These are phyloP conservation scores for Aspergillus fumigatiaffinis DNA, from an alignment of 2,329 filamentous ascomycete genomes.

Conservation along the genomic window DNA sequence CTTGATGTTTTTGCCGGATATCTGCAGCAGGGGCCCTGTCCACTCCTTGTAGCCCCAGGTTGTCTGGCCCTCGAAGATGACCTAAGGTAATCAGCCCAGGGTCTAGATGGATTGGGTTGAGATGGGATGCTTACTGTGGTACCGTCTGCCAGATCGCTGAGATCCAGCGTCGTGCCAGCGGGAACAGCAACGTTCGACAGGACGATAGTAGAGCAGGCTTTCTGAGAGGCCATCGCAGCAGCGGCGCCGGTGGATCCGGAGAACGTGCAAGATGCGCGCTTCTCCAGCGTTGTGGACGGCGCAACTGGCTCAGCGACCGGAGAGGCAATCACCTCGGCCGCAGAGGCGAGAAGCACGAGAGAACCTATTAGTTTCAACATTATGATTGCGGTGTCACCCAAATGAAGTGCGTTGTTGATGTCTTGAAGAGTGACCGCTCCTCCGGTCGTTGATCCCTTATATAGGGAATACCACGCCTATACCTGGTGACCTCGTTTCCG, in stretches of 20 bases:
- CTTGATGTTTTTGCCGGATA: conserved; percentile 55
- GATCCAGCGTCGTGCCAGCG: conserved; percentile 34
- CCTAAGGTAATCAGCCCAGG: conserved; percentile 21
- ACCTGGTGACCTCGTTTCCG: not conserved
- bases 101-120: no score
- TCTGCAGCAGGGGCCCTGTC: conserved; percentile 59
- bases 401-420: not conserved
- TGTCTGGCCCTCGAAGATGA: conserved; percentile 64
- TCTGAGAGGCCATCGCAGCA: conserved; percentile 21
- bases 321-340: not conserved
- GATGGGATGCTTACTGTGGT: conserved; percentile 22
- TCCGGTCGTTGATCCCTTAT: not conserved
- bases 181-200: conserved; percentile 36
- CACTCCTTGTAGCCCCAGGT: conserved; percentile 65
- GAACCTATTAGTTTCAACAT: not conserved
- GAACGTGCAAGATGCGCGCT: conserved; percentile 27
- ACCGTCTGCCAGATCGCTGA: conserved; percentile 29
- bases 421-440: not conserved
- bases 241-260: conserved; percentile 14
- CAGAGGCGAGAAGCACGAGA: not conserved
- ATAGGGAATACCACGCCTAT: not conserved
- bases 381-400: not conserved
- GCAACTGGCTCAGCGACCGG: not conserved
- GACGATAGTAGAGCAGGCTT: conserved; percentile 37
- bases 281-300: conserved; percentile 1